Base-by-base conservation (phyloP, 805 yeast genomes). In the Candida chilensis region DNA sequence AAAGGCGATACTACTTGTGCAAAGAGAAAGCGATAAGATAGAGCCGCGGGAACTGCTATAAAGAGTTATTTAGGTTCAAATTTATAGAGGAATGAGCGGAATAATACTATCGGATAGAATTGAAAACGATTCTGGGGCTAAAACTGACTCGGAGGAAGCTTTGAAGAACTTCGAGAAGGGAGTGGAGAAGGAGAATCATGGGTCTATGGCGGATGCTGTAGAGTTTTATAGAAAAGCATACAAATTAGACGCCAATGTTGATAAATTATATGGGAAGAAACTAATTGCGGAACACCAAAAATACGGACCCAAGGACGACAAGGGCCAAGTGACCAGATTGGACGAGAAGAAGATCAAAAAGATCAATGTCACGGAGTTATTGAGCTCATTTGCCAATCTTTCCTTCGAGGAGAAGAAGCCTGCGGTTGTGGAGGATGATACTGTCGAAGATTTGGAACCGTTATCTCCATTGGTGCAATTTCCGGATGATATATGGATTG, bases 191-290 rank as follows among this genome's bases (percentile, higher is more conserved):
- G 96, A 87, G 52, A 58, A 68, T 20, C 69, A 63, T 29, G 95
- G 95, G 0, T 60, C 74, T 37, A 66, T 86, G 73, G 67, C 83
- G n/a, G 95, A 86, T 44, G 95, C 95, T 2, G 74, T 84, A 17
- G 70, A 61, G 29, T 67, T 57, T 39, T 87, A 87, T 52, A 60
- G 94, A 37, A 64, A 67, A 37, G 95, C 96, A 2, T 69, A 77
- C 48, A 74, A 68, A 41, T 50, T 75, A 32, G 56, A 67, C 38
- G 60, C 53, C 5, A 66, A 66, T 33, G 87, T 87, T 4, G 95
- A 87, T 46, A 55, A 68, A 28, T 51, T 71, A 15, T 85, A 85
- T 49, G 62, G 94, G 30, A 65, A 71, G 37, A 64, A 65, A 29
- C 52, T 73, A 10, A 62, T 67, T 5, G 70, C 69, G 2, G 64